Percentiles rank a stretch among this genome's conserved stretches.
Conservation (phyloP, 192 early-diverging fungal genomes). For the Coemansia umbellata region DNA sequence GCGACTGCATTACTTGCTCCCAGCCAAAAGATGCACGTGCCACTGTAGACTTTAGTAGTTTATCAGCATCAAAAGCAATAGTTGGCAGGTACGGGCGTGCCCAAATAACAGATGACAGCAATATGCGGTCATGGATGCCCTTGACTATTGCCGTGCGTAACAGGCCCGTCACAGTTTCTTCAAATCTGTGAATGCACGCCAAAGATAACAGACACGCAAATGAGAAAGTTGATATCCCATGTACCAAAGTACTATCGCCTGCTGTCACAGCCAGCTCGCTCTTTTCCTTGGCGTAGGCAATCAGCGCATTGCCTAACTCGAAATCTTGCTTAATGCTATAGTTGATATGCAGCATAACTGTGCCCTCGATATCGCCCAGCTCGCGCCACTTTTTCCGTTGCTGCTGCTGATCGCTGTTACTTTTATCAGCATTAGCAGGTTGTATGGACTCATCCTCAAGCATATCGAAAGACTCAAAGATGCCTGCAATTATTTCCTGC, state of each 20-base stretch:
- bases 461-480: constrained; percentile 58
- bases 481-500: constrained; percentile 53
- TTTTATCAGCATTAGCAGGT: no score
- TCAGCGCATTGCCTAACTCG: constrained; percentile 37
- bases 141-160: constrained; percentile 20
- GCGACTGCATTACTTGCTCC: constrained; percentile 47
- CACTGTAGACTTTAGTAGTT: constrained; percentile 17
- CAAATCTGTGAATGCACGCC: constrained; percentile 68
- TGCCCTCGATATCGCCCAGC: constrained; percentile 60
- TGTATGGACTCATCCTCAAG: constrained; percentile 25
- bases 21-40: constrained; percentile 33
- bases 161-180: constrained; percentile 50
- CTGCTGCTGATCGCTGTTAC: neutral
- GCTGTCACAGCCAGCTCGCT: constrained; percentile 36
- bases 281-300: constrained; percentile 51
- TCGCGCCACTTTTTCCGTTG: constrained; percentile 16
- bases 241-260: no score
- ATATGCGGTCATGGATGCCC: constrained; percentile 20
- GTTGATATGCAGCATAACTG: constrained; percentile 66
- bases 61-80: neutral
- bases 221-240: constrained; percentile 56
- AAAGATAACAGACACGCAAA: constrained; percentile 64
- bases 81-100: constrained; percentile 6
- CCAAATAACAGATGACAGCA: constrained; percentile 13
- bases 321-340: constrained; percentile 74